Base-by-base conservation (phyloP, 2,329 filamentous ascomycete genomes). In the Cladophialophora exuberans region DNA sequence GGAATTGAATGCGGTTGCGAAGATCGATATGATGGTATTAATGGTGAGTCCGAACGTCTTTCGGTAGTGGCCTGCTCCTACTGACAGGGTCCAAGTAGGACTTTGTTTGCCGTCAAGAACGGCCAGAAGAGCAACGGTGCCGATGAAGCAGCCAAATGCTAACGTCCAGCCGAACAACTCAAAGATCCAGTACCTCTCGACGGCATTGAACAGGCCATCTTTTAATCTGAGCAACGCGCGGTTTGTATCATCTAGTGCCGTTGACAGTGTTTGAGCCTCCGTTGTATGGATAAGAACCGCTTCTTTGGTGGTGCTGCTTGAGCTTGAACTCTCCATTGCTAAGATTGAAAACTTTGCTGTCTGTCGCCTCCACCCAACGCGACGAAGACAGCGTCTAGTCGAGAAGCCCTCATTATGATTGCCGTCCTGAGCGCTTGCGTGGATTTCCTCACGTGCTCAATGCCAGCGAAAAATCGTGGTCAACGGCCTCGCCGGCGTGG, bases 121-220 rank as follows among this genome's bases (percentile, higher is more conserved):
- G 20, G 38, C 39, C 5, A 44, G 48, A 11, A 52, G 36, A 6
- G 28, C 38, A 17, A 52, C 38, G 23, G 35, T 30, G 39, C 38
- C 38, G 2, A 44, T 17, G 26, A 52, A 26, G 18, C 31, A 42
- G 36, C 38, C 36, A 15, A 36, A 18, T 11, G 48, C 48, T 39
- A 52, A 20, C 17, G 39, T 25, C 36, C 36, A 44, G 17, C 48
- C 48, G 25, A 52, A 52, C 26, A 54, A 47, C 18, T 49, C 52
- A n/a, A 54, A 54, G 17, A 47, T 36, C 45, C 45, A 54, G 30
- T 50, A 54, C 22, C 30, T 44, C 39, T 47, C 52, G 36, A 54
- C 31, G 30, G 45, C 38, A 17, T 44, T 25, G 26, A 50, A 28
- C n/a, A 50, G 6, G 1, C 22, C 4, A 13, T 13, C 15, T 25